Conservation (phyloP, 2,329 filamentous ascomycete species). For the Pestalotiopsis fici region DNA sequence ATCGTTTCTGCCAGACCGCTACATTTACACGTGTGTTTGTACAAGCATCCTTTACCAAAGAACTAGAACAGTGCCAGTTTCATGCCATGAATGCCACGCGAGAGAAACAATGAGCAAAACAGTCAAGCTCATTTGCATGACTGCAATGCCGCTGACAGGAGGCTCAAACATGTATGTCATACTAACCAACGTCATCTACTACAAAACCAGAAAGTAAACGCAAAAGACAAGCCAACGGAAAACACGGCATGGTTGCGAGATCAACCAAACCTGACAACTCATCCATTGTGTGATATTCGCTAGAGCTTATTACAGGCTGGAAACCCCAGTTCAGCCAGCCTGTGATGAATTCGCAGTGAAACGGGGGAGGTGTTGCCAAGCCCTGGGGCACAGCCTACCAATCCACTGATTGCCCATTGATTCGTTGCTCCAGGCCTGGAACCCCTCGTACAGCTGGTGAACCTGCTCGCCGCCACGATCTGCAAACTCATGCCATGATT, state of each 20-base stretch:
- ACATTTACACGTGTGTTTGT: neutral
- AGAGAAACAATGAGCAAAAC: too few relatives aligned
- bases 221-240: neutral
- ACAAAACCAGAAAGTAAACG: neutral
- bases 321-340: neutral
- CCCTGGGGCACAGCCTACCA: neutral
- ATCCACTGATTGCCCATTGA: neutral
- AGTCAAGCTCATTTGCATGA: too few relatives aligned
- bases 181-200: neutral
- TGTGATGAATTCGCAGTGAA: neutral
- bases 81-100: too few relatives aligned
- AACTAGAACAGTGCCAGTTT: too few relatives aligned
- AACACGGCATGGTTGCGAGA: constrained; percentile 1
- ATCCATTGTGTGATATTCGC: neutral
- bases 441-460: neutral
- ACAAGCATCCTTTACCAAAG: too few relatives aligned
- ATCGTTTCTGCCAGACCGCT: neutral
- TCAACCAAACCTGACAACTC: neutral
- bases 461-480: neutral
- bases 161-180: too few relatives aligned
- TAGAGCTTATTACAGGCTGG: neutral
- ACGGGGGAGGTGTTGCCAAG: neutral
- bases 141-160: too few relatives aligned
- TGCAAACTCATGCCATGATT: neutral
- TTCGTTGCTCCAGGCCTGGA: neutral